Conservation (phyloP, 2,329 filamentous ascomycete species). For the Diplodia scrobiculata region DNA sequence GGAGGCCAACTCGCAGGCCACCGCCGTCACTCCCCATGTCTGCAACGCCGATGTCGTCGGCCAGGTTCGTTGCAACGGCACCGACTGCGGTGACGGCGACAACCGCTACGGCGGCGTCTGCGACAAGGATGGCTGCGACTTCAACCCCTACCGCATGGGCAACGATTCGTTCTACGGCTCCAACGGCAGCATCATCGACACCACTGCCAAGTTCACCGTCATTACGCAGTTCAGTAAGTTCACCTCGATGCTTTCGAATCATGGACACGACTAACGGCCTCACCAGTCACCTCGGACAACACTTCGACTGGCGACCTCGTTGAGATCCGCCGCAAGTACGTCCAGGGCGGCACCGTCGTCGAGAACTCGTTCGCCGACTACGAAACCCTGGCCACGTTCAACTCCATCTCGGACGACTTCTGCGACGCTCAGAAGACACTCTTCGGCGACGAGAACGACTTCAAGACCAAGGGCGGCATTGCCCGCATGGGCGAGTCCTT, state of each 20-base stretch:
- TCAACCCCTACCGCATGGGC: constrained; percentile 63
- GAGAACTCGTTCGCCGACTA: constrained; percentile 50
- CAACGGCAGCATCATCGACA: constrained; percentile 50
- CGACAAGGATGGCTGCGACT: constrained; percentile 71
- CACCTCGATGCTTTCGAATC: constrained; percentile 29
- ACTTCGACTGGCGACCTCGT: constrained; percentile 41
- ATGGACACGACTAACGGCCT: constrained; percentile 22
- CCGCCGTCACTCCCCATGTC: constrained; percentile 66
- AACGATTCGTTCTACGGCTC: constrained; percentile 65
- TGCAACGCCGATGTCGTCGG: constrained; percentile 52
- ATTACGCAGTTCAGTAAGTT: constrained; percentile 54
- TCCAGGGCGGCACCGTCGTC: constrained; percentile 55
- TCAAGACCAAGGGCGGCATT: constrained; percentile 59
- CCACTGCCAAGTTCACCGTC: constrained; percentile 51
- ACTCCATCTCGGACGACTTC: constrained; percentile 61
- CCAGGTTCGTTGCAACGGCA: constrained; percentile 57
- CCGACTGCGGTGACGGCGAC: constrained; percentile 44
- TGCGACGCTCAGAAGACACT: constrained; percentile 59
- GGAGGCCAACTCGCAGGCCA: constrained; percentile 68
- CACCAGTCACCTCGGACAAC: constrained; percentile 9
- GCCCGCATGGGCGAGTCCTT: constrained; percentile 59
- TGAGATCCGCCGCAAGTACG: constrained; percentile 54
- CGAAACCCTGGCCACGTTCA: constrained; percentile 48
- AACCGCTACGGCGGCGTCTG: constrained; percentile 64
- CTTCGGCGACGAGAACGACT: constrained; percentile 59